A percentile compares a stretch with the other conserved stretches of the same genome.
These are phyloP conservation scores for Tylopilus rubrobrunneus DNA, from an alignment of 768 basidiomycete genomes.

Conservation along the genomic window DNA sequence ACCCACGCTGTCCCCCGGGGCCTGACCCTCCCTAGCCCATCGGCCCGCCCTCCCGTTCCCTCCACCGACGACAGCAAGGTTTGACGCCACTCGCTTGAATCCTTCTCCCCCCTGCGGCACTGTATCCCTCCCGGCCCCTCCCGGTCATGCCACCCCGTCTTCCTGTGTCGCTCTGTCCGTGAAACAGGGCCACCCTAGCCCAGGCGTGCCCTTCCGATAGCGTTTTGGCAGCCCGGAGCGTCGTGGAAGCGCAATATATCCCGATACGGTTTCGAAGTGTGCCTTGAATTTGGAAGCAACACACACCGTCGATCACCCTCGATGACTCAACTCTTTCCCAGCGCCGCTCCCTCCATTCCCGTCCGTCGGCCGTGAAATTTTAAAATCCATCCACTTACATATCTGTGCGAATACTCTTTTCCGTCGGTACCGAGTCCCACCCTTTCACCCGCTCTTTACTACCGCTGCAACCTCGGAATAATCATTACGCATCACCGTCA, in stretches of 20 bases:
- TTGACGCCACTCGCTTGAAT: constrained; percentile 19
- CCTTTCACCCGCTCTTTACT: neutral
- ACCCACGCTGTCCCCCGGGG: constrained; percentile 23
- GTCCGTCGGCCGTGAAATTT: constrained; percentile 12
- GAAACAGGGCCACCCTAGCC: constrained; percentile 11
- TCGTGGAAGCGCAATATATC: constrained; percentile 18
- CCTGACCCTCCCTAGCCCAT: constrained; percentile 1
- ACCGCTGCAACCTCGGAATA: neutral
- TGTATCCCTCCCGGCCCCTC: constrained; percentile 7
- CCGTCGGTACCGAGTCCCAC: constrained; percentile 9
- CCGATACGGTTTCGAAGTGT: constrained; percentile 23
- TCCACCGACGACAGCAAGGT: constrained; percentile 18
- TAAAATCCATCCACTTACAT: neutral
- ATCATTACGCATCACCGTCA: constrained; percentile 12
- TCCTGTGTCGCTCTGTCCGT: neutral
- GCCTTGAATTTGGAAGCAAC: constrained; percentile 25
- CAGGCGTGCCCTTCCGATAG: neutral
- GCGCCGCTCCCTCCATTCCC: constrained; percentile 1
- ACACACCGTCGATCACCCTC: constrained; percentile 29
- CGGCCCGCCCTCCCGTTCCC: constrained; percentile 17
- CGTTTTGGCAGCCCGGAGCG: neutral
- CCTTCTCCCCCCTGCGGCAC: constrained; percentile 4
- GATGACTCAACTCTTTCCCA: constrained; percentile 16
- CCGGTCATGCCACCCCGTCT: constrained; percentile 4
- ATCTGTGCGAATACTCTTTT: neutral